A percentile compares a stretch with the other conserved stretches of the same genome.
Evolutionary conservation across 768 basidiomycete species (phyloP).

Genomic region (Hygrophoropsis aurantiaca): DNA sequence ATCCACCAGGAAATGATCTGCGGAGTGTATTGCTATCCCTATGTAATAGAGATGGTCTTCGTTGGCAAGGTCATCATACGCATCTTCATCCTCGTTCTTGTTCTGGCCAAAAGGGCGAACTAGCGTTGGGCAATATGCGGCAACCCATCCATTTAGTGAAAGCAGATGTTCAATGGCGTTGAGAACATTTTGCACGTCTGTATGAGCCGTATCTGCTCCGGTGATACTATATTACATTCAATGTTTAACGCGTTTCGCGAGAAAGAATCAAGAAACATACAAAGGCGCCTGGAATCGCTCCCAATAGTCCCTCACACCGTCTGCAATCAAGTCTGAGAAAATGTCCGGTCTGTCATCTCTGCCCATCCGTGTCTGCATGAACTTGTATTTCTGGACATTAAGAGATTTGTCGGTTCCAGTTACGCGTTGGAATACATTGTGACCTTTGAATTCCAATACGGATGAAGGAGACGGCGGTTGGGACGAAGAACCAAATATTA

Average conservation of each 20-base stretch:
- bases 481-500: constrained; percentile 20
- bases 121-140: constrained; percentile 90
- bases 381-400: constrained; percentile 86
- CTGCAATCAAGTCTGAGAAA: constrained; percentile 68
- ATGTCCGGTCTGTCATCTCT: constrained; percentile 84
- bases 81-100: constrained; percentile 63
- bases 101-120: constrained; percentile 94
- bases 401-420: constrained; percentile 70
- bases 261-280: constrained; percentile 42
- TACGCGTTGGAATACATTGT: constrained; percentile 67
- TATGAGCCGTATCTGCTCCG: constrained; percentile 79
- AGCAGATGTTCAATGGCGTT: constrained; percentile 90
- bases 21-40: constrained; percentile 94
- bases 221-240: constrained; percentile 54
- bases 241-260: background rate
- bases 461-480: constrained; percentile 12
- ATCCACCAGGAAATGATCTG: constrained; percentile 98
- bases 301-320: constrained; percentile 90
- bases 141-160: constrained; percentile 98
- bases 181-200: constrained; percentile 88
- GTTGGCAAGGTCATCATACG: constrained; percentile 85
- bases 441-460: constrained; percentile 47
- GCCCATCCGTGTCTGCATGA: constrained; percentile 86
- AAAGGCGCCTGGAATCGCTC: constrained; percentile 89
- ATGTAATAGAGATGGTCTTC: constrained; percentile 90